Base-by-base conservation (phyloP, 768 basidiomycete genomes). In the Leccinum longicurvipes region DNA sequence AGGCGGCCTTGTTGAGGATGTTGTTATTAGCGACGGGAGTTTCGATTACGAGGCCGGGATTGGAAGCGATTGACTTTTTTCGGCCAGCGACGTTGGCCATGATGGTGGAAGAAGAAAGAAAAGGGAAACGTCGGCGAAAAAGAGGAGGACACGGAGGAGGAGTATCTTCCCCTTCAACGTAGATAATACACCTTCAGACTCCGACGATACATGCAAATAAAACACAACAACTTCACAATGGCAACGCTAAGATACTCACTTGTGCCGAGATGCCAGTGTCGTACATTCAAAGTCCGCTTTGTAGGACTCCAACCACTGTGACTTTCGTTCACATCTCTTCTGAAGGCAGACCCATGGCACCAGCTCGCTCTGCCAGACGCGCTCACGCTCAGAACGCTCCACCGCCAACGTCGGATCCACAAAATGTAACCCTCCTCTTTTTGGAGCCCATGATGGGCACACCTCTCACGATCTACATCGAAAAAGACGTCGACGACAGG, bases 1-100 rank as follows among this genome's bases (percentile, higher is more conserved):
- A 87, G n/a, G 92, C 90, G 48, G 89, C 80, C 74, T 93, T 91
- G 77, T 93, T 93, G 79, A 93, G 91, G 58, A 91, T 86, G 49
- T 87, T 91, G 78, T 89, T 91, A 68, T 85, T 84, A 63, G 84
- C 83, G 64, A 86, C 79, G 42, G 88, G 87, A 15, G 82, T 82
- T 72, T 91, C 90, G 70, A 89, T 87, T 46, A 82, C 77, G 56
- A 88, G 77, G 65, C 78, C 82, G 50, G 81, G 74, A 64, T 76
- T 82, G 56, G 86, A 84, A 55, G 82, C 79, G 63, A 89, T 82
- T 54, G 87, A 89, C 75, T 89, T 91, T 84, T 89, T 90, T 67
- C 90, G 85, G 72, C 79, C 84, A 65, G 86, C 80, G 72, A 78
- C 67, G 64, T 69, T 76, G 70, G 80, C 71, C 80, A 81, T 81